Percentiles rank a stretch among this genome's conserved stretches.
Conservation (phyloP, 2,329 filamentous ascomycete genomes). For the Scedosporium dehoogii region DNA sequence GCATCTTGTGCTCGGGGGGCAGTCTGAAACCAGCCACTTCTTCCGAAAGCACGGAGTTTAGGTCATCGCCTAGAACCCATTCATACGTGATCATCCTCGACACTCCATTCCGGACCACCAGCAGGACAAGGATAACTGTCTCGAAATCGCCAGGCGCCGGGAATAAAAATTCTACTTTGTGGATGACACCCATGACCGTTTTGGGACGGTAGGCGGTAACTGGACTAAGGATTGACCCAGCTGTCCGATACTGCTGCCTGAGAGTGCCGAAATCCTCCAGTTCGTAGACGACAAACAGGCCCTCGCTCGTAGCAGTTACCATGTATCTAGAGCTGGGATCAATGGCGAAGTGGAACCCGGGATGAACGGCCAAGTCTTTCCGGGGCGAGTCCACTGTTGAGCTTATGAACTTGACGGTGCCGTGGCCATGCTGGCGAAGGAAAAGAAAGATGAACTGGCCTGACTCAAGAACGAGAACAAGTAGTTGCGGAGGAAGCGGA, state of each 20-base stretch:
- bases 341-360: slow-evolving; percentile 58
- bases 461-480: slow-evolving; percentile 66
- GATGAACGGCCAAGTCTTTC: slow-evolving; percentile 38
- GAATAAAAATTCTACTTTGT: slow-evolving; percentile 79
- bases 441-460: slow-evolving; percentile 71
- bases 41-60: slow-evolving; percentile 33
- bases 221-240: slow-evolving; percentile 39
- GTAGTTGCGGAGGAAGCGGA: slow-evolving; percentile 61
- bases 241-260: slow-evolving; percentile 35
- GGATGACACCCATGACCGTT: slow-evolving; percentile 59
- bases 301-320: slow-evolving; percentile 61
- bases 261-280: slow-evolving; percentile 47
- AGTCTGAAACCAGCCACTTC: slow-evolving; percentile 41
- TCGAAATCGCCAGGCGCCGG: slow-evolving; percentile 56
- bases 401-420: slow-evolving; percentile 48
- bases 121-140: slow-evolving; percentile 67
- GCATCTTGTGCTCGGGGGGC: slow-evolving; percentile 44
- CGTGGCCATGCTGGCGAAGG: slow-evolving; percentile 35
- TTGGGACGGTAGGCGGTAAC: slow-evolving; percentile 39
- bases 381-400: slow-evolving; percentile 50
- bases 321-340: slow-evolving; percentile 64
- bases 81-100: slow-evolving; percentile 49
- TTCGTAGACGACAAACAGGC: slow-evolving; percentile 62
- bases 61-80: slow-evolving; percentile 44
- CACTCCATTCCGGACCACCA: slow-evolving; percentile 37